Evolutionary conservation across 1,139 yeast genomes (phyloP), one percentile per base, ranked within the genome.

Genomic region (Geotrichum siamense): DNA sequence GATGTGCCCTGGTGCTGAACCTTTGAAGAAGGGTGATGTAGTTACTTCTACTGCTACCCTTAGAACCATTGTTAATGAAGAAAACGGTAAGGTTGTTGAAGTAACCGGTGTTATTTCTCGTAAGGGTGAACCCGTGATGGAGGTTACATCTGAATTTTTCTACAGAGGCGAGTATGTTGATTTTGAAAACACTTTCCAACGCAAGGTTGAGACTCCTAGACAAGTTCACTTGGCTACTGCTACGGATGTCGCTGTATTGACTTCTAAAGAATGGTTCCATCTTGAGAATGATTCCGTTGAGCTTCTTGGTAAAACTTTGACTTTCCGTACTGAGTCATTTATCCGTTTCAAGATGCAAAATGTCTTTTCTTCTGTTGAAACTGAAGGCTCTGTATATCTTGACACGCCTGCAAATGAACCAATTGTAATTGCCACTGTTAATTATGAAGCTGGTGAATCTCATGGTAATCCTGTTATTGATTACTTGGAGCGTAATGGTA

Each of bases 381-480:
- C 98, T 36, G 72, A 75, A 42, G 99, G 99, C 68, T 79, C 79
- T 60, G 91, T 87, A 33, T 76, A 73, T 65, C 71, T 86, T 64
- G 97, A 91, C 69, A 74, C 91, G 58, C 94, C 97, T 58, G 81
- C 96, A 32, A 89, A 85, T 70, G 97, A 91, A 71, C 72, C 85
- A 50, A 74, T 85, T 52, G 86, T 86, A 69, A 76, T 91, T 61
- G 99, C 94, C 62, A 70, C 79, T 52, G 87, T 91, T 52, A 78
- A 78, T 50, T 93, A 91, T 67, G 86, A 80, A 64, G 96, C 97
- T 52, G 94, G 94, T 53, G 80, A 76, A 59, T 84, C 96, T 43
- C 87, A 79, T 59, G 99, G 98, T 68, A 93, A 93, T 72, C 99
- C 99, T 51, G 98, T 91, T 43, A 77, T 85, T 56, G 98, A 91